Conservation (phyloP, 2,329 filamentous ascomycete species). For the Esteya vermicola region DNA sequence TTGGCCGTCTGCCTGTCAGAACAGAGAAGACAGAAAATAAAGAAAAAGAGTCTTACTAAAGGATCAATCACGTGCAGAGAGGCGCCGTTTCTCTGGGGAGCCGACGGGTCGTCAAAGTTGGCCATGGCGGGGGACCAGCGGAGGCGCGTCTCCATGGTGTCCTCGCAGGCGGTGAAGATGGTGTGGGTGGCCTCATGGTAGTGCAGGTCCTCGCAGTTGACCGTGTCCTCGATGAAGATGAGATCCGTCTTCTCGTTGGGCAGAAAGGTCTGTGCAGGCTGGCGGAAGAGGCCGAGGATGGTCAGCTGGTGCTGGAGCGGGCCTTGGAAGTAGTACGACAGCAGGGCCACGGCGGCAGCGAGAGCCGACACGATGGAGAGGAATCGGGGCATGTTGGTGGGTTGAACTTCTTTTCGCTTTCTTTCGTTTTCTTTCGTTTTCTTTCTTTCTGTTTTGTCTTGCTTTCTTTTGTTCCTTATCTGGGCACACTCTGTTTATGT, state of each 20-base stretch:
- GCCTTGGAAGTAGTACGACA: background rate
- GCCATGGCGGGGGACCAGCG: slow-evolving; percentile 37
- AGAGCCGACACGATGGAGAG: too few species aligned
- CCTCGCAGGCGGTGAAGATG: slow-evolving; percentile 44
- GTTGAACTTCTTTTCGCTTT: too few species aligned
- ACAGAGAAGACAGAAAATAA: background rate
- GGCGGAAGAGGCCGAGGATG: background rate
- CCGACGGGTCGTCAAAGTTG: slow-evolving; percentile 24
- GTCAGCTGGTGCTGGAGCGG: background rate
- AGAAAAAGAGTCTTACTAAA: slow-evolving; percentile 18
- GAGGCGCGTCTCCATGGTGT: slow-evolving; percentile 23
- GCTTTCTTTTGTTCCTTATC: too few species aligned
- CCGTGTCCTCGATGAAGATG: slow-evolving; percentile 32
- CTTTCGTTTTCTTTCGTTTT: too few species aligned
- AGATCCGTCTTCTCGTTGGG: slow-evolving; percentile 14
- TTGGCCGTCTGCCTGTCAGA: background rate
- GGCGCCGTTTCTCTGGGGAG: slow-evolving; percentile 22
- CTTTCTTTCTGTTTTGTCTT: too few species aligned
- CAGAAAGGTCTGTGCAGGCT: background rate
- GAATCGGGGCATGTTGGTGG: background rate
- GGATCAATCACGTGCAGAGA: slow-evolving; percentile 39
- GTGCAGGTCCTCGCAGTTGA: slow-evolving; percentile 46
- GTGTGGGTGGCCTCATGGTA: slow-evolving; percentile 30
- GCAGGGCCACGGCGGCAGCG: too few species aligned
- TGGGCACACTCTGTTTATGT: too few species aligned